Percentiles rank a stretch among this genome's conserved stretches.
These are phyloP conservation scores for Penicillium fimorum DNA, from an alignment of 495 filamentous ascomycete species.

Conservation along the genomic window DNA sequence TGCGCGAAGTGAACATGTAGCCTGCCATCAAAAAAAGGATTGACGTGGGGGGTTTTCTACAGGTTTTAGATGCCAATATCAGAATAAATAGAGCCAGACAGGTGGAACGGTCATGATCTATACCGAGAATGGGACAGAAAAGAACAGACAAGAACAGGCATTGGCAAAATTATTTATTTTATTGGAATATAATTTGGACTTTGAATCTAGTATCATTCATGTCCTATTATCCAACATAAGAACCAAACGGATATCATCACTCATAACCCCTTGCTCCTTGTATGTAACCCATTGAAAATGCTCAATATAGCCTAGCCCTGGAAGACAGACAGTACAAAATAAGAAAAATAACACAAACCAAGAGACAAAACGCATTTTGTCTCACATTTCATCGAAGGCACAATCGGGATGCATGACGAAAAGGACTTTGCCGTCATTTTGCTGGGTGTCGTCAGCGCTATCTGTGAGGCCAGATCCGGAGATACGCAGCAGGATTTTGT, in stretches of 20 bases:
- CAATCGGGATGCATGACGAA: constrained; percentile 97
- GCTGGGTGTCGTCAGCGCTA: constrained; percentile 49
- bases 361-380: neutral
- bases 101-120: no score
- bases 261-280: constrained; percentile 32
- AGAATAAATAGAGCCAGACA: no score
- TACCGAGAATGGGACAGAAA: no score
- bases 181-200: neutral
- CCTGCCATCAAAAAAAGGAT: no score
- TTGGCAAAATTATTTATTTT: no score
- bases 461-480: constrained; percentile 73
- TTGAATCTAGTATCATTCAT: constrained; percentile 17
- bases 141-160: no score
- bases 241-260: constrained; percentile 35
- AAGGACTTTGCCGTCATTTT: constrained; percentile 55
- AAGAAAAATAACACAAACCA: constrained; percentile 8
- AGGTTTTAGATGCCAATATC: no score
- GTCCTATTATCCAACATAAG: constrained; percentile 15
- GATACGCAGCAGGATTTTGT: constrained; percentile 90
- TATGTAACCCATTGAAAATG: constrained; percentile 30
- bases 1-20: no score
- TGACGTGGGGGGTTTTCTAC: no score
- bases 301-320: constrained; percentile 18
- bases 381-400: constrained; percentile 67
- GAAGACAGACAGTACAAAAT: constrained; percentile 17